These are phyloP conservation scores for Rubroboletus pulcherrimus DNA, from an alignment of 768 basidiomycete species.

Conservation along the genomic window DNA sequence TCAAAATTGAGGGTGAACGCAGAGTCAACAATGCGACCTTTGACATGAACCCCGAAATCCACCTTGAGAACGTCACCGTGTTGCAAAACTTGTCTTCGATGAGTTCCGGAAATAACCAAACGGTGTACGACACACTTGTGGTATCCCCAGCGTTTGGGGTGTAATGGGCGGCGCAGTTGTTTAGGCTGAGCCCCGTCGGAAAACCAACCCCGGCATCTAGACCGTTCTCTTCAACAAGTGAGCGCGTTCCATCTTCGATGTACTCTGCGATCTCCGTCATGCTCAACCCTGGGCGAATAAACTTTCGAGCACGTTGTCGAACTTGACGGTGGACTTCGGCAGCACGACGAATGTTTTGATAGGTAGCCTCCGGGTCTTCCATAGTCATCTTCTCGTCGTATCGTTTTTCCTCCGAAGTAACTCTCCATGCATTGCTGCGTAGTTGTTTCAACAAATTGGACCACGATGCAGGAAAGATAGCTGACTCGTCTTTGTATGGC, in stretches of 20 bases:
- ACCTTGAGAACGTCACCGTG: constrained; percentile 91
- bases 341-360: constrained; percentile 84
- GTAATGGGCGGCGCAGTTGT: constrained; percentile 95
- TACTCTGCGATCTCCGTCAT: constrained; percentile 92
- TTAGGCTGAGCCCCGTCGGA: constrained; percentile 91
- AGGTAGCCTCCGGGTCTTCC: constrained; percentile 81
- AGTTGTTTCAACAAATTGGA: neutral
- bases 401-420: constrained; percentile 87
- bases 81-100: constrained; percentile 60
- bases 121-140: constrained; percentile 46
- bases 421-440: constrained; percentile 81
- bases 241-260: constrained; percentile 89
- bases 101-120: constrained; percentile 1
- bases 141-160: constrained; percentile 93
- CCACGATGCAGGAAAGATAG: constrained; percentile 11
- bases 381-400: constrained; percentile 73
- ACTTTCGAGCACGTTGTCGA: constrained; percentile 72
- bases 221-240: constrained; percentile 89
- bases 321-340: constrained; percentile 97
- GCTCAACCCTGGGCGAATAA: constrained; percentile 88
- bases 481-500: constrained; percentile 89
- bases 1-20: constrained; percentile 93
- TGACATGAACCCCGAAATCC: constrained; percentile 96
- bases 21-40: constrained; percentile 92
- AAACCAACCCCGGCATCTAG: constrained; percentile 88